Evolutionary conservation across 2,329 filamentous ascomycete species (phyloP), one percentile per base, ranked within the genome.

Genomic region (Epichloe amarillans): DNA sequence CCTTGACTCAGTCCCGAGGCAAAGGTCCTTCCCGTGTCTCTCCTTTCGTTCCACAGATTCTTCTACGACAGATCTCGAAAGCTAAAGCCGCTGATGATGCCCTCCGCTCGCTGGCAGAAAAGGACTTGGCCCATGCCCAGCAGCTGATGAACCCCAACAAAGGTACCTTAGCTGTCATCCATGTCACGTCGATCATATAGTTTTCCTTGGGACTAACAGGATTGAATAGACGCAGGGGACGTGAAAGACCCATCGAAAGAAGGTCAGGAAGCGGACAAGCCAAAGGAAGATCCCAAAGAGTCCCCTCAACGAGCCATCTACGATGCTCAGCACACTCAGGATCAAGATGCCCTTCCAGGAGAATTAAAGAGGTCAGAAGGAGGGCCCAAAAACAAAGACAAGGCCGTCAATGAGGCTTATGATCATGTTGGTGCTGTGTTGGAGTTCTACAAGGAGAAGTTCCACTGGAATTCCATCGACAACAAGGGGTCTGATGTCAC

Each of bases 391-490:
- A 54, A 61, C 45, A 60, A 63, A 42, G 73, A 76, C 53, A 62
- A 68, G 49, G 61, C 66, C 17, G 73, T 66, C 54, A 75, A 77
- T 54, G 66, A 74, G 47, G 72, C 70, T 1, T 77, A 67, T 52
- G 72, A 76, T 56, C 76, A 75, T 46, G 66, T 74, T 0, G 73
- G 74, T 26, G 61, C 62, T 10, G 74, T 76, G 0, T 63, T 75
- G 41, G 61, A 70, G 21, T 77, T 78, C 57, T 79, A 75, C 64
- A 64, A 65, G 47, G 64, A 72, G 11, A 62, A 69, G 36, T 77
- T 77, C 56, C 60, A 67, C 39, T 76, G 74, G 69, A 65, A 72
- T 30, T 76, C 72, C 0, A 71, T 78, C 50, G 72, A 79, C 61
- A 72, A 76, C 63, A 64, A 69, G 46, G 72, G 73, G 53, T 65